Base-by-base conservation (phyloP, 1,284 basidiomycete species). In the Irpex rosettiformis region DNA sequence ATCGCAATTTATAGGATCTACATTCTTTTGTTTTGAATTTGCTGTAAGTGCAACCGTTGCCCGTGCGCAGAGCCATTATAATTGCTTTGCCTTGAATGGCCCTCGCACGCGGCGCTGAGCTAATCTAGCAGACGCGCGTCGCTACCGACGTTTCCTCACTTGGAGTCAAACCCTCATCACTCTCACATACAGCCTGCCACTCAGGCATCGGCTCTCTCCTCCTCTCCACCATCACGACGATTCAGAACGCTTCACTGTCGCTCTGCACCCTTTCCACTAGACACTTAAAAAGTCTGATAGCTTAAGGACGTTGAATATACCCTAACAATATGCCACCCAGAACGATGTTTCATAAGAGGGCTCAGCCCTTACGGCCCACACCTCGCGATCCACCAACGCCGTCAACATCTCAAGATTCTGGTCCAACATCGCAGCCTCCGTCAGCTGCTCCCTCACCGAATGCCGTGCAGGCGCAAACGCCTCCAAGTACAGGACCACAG, bases 401-500 rank as follows among this genome's bases (percentile, higher is more conserved):
- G 8, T 10, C 43, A 18, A 47, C 10, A 10, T 47, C 43, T 18
- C 43, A 47, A 47, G 43, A 47, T 10, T 21, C 43, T 18, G 43
- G 43, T 24, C 43, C 22, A 18, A 4, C 8, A 18, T 47, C 33
- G 33, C 33, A 37, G 5, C 33, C 33, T 11, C 33, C 33, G 10
- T 37, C 33, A 8, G 33, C 43, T 24, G 43, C 43, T 18, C 18
- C 43, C 43, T 47, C 43, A 24, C 43, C 43, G 13, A 47, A 24
- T 4, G 22, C 11, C 8, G 18, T 24, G 18, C 18, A 18, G 10
- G 43, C 51, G 69, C 68, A 62, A 55, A 72, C 37, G 58, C 70
- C 61, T 58, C 72, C 16, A 65, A 69, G 43, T 25, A 61, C 60
- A 53, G 70, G 70, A 27, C 71, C 72, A 10, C 69, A 71, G 22